Conservation (phyloP, 257 asterid species). For the Hygrophila difformis region DNA sequence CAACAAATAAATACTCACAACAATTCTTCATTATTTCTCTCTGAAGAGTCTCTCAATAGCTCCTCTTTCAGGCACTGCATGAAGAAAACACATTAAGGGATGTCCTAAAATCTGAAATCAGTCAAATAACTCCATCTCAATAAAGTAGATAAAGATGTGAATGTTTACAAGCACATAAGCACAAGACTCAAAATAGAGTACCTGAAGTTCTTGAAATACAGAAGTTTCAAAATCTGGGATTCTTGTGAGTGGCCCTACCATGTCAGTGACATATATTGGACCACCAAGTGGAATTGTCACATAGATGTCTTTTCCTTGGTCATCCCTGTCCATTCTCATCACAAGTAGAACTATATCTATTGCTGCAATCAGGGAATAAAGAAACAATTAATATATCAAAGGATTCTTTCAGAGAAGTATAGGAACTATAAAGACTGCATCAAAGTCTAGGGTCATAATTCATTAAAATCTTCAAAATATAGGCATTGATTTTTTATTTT, state of each 20-base stretch:
- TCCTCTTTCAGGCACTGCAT: constrained; percentile 53
- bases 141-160: not conserved
- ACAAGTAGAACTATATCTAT: too few species aligned
- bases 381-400: too few species aligned
- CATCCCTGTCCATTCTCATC: constrained; percentile 19
- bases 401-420: too few species aligned
- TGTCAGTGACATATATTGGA: constrained; percentile 50
- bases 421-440: too few species aligned
- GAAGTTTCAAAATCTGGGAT: too few species aligned
- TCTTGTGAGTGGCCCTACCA: constrained; percentile 54
- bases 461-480: too few species aligned
- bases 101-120: not conserved
- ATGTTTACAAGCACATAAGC: not conserved
- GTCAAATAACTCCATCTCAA: not conserved
- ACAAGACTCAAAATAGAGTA: constrained; percentile 10
- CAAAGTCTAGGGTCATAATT: too few species aligned
- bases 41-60: constrained; percentile 31
- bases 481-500: too few species aligned
- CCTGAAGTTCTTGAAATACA: constrained; percentile 58
- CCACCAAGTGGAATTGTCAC: constrained; percentile 80
- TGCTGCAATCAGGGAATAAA: too few species aligned
- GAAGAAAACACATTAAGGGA: not conserved
- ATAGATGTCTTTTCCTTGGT: constrained; percentile 33
- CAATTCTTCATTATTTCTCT: constrained; percentile 40
- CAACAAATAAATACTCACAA: constrained; percentile 36